A percentile compares a stretch with the other conserved stretches of the same genome.
Evolutionary conservation across 768 basidiomycete species (phyloP).

Genomic region (Tulasnella calospora): DNA sequence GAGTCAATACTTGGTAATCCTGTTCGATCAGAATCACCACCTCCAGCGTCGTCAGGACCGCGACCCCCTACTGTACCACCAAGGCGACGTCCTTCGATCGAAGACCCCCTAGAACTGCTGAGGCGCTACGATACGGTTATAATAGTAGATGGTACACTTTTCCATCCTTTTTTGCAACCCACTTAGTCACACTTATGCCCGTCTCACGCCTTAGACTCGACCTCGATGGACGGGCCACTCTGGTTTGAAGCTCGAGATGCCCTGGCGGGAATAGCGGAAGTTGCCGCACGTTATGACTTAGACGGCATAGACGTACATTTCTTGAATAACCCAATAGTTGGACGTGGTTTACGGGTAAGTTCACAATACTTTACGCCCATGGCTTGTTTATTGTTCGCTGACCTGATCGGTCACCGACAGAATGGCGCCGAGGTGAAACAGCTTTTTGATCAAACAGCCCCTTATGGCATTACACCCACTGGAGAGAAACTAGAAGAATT

Average conservation of each 20-base stretch:
- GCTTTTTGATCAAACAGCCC: slow-evolving; percentile 46
- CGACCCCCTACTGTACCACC: not conserved
- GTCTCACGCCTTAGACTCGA: slow-evolving; percentile 45
- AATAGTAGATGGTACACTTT: slow-evolving; percentile 37
- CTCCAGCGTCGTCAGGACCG: not conserved
- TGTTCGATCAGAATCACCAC: not conserved
- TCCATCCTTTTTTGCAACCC: not conserved
- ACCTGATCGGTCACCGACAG: slow-evolving; percentile 34
- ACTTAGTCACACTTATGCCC: not conserved
- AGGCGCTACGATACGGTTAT: slow-evolving; percentile 52
- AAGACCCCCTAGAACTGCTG: slow-evolving; percentile 28
- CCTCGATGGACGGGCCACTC: slow-evolving; percentile 47
- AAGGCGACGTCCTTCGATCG: slow-evolving; percentile 16
- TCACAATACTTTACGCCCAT: not conserved
- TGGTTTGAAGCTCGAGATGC: slow-evolving; percentile 53
- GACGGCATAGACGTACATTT: slow-evolving; percentile 63
- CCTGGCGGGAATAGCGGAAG: slow-evolving; percentile 47
- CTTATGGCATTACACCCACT: slow-evolving; percentile 40
- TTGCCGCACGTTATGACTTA: slow-evolving; percentile 48
- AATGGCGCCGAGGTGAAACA: slow-evolving; percentile 38
- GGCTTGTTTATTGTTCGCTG: not conserved
- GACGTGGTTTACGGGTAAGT: slow-evolving; percentile 41
- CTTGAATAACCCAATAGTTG: slow-evolving; percentile 43
- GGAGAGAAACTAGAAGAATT: slow-evolving; percentile 42
- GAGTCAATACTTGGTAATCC: not conserved